Conservation (phyloP, 345 rosid genomes). For the Pseudoturritis turrita region DNA sequence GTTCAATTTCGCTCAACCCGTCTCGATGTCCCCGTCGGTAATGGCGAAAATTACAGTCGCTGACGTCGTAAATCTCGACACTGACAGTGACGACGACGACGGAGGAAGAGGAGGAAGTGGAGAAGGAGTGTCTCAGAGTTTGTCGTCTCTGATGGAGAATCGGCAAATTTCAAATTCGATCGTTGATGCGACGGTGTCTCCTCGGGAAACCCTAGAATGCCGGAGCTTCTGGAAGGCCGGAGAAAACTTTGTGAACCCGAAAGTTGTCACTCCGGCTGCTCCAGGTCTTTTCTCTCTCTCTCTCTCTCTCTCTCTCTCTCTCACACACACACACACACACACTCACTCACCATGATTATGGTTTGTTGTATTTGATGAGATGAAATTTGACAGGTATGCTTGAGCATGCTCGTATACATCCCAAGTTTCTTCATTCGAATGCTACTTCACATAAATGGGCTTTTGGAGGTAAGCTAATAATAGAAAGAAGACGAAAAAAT, state of each 20-base stretch:
- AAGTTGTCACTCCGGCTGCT: conserved; percentile 22
- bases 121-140: background rate
- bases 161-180: conserved; percentile 5
- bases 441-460: conserved; percentile 99
- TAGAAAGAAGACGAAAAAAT: background rate
- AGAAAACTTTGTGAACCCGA: conserved; percentile 26
- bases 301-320: background rate
- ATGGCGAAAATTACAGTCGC: conserved; percentile 31
- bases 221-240: conserved; percentile 96
- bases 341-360: background rate
- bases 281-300: background rate
- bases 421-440: conserved; percentile 95
- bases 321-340: background rate
- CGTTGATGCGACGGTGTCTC: conserved; percentile 18
- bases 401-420: conserved; percentile 95
- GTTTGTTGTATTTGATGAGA: background rate
- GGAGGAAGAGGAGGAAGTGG: background rate
- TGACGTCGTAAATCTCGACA: conserved; percentile 36
- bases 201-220: conserved; percentile 35
- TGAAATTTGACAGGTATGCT: conserved; percentile 39
- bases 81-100: conserved; percentile 51
- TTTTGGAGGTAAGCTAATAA: conserved; percentile 70
- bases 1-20: background rate
- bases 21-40: background rate
- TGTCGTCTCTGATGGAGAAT: conserved; percentile 8